Evolutionary conservation across 1,284 basidiomycete species (phyloP), one percentile per base, ranked within the genome.

Genomic region (Rhizopogon parksii): DNA sequence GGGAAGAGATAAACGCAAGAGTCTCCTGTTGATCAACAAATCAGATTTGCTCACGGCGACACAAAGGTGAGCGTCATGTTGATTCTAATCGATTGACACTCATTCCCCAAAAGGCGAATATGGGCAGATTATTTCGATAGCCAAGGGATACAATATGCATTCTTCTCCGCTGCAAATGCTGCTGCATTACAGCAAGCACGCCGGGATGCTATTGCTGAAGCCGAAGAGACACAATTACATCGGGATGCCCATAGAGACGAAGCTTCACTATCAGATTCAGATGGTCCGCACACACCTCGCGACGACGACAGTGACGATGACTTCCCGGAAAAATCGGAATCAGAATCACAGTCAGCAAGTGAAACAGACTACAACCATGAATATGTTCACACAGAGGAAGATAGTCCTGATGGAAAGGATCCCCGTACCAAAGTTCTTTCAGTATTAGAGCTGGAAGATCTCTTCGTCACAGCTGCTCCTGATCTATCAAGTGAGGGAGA

Each of bases 81-180:
- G 39, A 36, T 43, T 34, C 53, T 25, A 15, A 32, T 27, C 36
- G 36, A 35, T 24, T 14, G 37, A 19, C 14, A 34, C 24, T 35
- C 30, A 21, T 36, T 19, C 15, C 9, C 32, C 8, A 40, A 8
- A 57, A 88, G 85, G 55, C 73, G 72, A 48, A 66, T 73, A 50
- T 99, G 96, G 96, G 95, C 95, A 25, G 85, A 95, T 60, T 93
- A 96, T 68, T 97, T 99, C 63, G 93, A 97, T 54, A 64, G 75
- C 15, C 77, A 91, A 60, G 79, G 80, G 6, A 79, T 98, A 45
- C 77, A 77, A 53, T 98, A 92, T 62, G 94, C 92, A 0, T 99
- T 99, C 70, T 99, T 96, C 77, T 99, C 95, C 27, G 96, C 96
- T 4, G 81, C 88, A 9, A 88, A 93, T 69, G 93, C 93, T 11